Evolutionary conservation across 805 yeast species (phyloP), one percentile per base, ranked within the genome.

Genomic region (Ogataea nonfermentans): DNA sequence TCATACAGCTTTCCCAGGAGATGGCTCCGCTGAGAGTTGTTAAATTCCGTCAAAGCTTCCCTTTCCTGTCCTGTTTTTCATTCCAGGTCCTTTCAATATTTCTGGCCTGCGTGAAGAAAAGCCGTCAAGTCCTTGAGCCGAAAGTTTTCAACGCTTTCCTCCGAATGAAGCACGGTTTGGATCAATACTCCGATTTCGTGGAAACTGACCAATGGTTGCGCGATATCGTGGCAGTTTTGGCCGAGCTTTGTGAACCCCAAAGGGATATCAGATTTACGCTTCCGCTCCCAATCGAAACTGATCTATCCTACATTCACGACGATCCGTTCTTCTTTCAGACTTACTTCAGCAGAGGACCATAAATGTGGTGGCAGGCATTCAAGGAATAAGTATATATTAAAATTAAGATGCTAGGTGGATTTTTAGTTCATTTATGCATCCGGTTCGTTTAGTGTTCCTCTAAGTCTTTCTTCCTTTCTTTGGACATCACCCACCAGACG

Each of bases 11-110:
- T 6, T 17, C 35, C 9, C 12, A 25, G 12, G 31, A 29, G 9
- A 16, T n/a, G 6, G 25, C 14, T 10, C 37, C 40, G 4, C 12
- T 9, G 6, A 19, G 24, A 11, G n/a, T 8, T 24, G 15, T 41
- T 12, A 32, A n/a, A 13, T 27, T 38, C 24, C 35, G 40, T 9
- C 30, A 29, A 14, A 15, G 19, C 11, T 46, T 36, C 24, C 37
- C 45, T 8, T 23, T 37, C 13, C 37, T 34, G 12, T 40, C 50
- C 7, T 46, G 47, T 35, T 29, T 34, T 20, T 12, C 38, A 9
- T 35, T 17, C 23, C 47, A 46, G 29, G 14, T 32, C 13, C 19
- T 43, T 19, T 28, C 40, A 1, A 42, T 43, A 13, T 10, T 40
- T 4, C 13, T 40, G 8, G 39, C 43, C 2, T 39, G 32, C 7